Percentiles rank a stretch among this genome's conserved stretches.
These are phyloP conservation scores for Lentinula lateritia DNA, from an alignment of 768 basidiomycete genomes.

Conservation along the genomic window DNA sequence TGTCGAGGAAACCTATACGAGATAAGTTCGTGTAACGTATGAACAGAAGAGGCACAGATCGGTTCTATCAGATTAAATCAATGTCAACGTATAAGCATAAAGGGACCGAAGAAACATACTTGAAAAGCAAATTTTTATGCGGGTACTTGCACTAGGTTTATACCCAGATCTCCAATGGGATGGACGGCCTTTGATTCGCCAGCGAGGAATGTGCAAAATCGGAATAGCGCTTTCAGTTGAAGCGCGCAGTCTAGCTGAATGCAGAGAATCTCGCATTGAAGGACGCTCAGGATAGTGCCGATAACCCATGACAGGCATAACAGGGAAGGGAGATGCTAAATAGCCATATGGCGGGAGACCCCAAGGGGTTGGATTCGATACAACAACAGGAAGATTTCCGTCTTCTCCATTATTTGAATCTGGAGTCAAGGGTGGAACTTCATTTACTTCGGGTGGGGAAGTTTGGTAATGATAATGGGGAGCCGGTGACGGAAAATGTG, in stretches of 20 bases:
- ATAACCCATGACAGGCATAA: neutral
- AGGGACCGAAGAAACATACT: neutral
- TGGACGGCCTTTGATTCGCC: neutral
- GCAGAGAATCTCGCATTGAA: neutral
- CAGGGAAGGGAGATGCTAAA: neutral
- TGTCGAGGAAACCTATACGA: neutral
- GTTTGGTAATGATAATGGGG: neutral
- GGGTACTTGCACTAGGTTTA: neutral
- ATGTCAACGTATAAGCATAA: neutral
- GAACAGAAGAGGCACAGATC: neutral
- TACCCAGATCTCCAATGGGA: constrained; percentile 3
- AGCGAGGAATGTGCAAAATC: neutral
- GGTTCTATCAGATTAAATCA: neutral
- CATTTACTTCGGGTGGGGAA: neutral
- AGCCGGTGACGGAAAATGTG: neutral
- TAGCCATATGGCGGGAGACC: neutral
- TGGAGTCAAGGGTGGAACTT: neutral
- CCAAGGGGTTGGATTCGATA: neutral
- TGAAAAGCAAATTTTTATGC: neutral
- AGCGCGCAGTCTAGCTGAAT: neutral
- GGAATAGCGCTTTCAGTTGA: neutral
- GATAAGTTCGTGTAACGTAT: neutral
- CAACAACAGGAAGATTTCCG: neutral
- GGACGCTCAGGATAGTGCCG: neutral
- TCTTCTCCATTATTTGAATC: neutral